phyloP scores from a whole-genome alignment of 2,329 filamentous ascomycete genomes.

The Colletotrichum paranaense region DNA sequence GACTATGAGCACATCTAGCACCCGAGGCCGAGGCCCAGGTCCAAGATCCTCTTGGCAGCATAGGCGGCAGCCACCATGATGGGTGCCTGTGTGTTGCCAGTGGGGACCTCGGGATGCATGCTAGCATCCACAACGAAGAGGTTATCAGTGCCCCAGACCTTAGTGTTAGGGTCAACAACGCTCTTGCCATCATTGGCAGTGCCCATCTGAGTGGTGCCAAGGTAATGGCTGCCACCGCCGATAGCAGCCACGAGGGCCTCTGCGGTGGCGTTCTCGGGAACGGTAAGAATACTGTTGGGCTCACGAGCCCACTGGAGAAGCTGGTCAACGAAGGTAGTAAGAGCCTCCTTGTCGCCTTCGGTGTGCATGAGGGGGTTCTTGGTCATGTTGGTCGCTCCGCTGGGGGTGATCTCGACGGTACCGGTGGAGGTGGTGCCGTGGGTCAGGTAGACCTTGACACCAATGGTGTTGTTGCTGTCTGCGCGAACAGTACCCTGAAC shows the following conservation, averaged over 20 bases:
- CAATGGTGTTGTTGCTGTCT: slow-evolving; percentile 53
- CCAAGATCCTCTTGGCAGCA: slow-evolving; percentile 31
- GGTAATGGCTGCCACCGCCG: slow-evolving; percentile 44
- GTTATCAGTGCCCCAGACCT: slow-evolving; percentile 45
- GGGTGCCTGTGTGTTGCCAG: slow-evolving; percentile 34
- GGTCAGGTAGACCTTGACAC: slow-evolving; percentile 61
- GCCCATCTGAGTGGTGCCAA: slow-evolving; percentile 46
- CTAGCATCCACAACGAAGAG: slow-evolving; percentile 45
- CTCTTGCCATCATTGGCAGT: slow-evolving; percentile 43
- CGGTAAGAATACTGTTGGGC: slow-evolving; percentile 38
- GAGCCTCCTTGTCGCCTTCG: slow-evolving; percentile 42
- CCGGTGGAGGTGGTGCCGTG: slow-evolving; percentile 61
- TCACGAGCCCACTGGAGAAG: slow-evolving; percentile 41
- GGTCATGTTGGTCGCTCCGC: slow-evolving; percentile 54
- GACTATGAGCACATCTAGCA: background rate
- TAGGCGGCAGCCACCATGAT: slow-evolving; percentile 35
- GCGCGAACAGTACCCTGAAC: slow-evolving; percentile 59
- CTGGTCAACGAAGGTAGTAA: slow-evolving; percentile 41
- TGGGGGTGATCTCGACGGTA: slow-evolving; percentile 52
- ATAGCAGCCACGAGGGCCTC: slow-evolving; percentile 40
- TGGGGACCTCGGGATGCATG: slow-evolving; percentile 48
- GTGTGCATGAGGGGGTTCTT: slow-evolving; percentile 50
- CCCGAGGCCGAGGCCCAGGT: background rate
- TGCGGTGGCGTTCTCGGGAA: slow-evolving; percentile 38
- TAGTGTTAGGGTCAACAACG: slow-evolving; percentile 46